A percentile compares a stretch with the other conserved stretches of the same genome.
phyloP scores from a whole-genome alignment of 2,329 filamentous ascomycete species.

The Fusarium virguliforme region DNA sequence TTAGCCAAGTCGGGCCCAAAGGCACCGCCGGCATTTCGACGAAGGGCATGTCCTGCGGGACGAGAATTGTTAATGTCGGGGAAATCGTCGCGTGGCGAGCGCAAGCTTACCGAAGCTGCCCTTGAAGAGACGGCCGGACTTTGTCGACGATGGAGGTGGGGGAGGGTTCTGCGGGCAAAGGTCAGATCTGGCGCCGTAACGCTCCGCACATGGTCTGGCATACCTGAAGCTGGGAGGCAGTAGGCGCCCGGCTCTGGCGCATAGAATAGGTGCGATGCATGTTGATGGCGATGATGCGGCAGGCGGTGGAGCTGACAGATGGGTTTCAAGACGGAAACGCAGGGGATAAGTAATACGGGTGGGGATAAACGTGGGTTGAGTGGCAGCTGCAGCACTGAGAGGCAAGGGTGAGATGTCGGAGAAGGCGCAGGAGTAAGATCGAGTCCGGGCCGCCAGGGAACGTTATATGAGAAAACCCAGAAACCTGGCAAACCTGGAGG shows the following conservation, averaged over 20 bases:
- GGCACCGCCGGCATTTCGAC: constrained; percentile 81
- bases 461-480: constrained; percentile 50
- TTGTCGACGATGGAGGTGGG: constrained; percentile 91
- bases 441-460: constrained; percentile 47
- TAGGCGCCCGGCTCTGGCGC: constrained; percentile 97
- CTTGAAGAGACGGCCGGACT: constrained; percentile 89
- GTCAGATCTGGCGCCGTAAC: constrained; percentile 28
- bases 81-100: constrained; percentile 4
- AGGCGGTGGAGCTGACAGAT: constrained; percentile 44
- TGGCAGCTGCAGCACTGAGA: constrained; percentile 39
- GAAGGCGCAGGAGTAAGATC: constrained; percentile 33
- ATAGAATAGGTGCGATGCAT: constrained; percentile 99
- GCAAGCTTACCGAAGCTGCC: constrained; percentile 82
- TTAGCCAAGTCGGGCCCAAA: constrained; percentile 92
- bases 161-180: constrained; percentile 82
- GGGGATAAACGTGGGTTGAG: constrained; percentile 42
- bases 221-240: constrained; percentile 83
- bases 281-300: constrained; percentile 52
- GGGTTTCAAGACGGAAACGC: constrained; percentile 34
- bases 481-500: constrained; percentile 44
- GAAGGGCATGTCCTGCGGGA: constrained; percentile 74
- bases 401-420: constrained; percentile 46
- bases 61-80: constrained; percentile 25
- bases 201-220: constrained; percentile 31
- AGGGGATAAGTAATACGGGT: constrained; percentile 44